A percentile compares a stretch with the other conserved stretches of the same genome.
These are phyloP conservation scores for Stereum hirsutum DNA, from an alignment of 1,284 basidiomycete genomes.

Conservation along the genomic window DNA sequence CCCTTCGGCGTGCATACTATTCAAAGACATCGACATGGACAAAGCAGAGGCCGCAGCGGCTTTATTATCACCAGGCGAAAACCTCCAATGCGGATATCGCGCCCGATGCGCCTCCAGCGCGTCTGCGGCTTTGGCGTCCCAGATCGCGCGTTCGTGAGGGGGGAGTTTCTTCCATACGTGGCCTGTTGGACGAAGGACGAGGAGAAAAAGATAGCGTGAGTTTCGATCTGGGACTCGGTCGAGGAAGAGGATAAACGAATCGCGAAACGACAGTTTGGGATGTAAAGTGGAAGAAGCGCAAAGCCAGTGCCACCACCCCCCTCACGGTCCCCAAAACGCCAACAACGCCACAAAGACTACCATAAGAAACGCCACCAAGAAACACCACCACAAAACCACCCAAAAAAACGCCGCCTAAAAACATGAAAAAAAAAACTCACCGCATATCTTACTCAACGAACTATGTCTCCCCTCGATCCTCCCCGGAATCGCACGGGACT, in stretches of 20 bases:
- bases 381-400: too few relatives aligned
- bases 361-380: too few relatives aligned
- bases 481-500: conserved; percentile 65
- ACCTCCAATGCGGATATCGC: conserved; percentile 72
- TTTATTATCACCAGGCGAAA: conserved; percentile 54
- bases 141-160: conserved; percentile 52
- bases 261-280: too few relatives aligned
- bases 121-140: conserved; percentile 66
- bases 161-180: conserved; percentile 55
- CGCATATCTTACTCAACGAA: conserved; percentile 45
- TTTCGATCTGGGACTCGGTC: too few relatives aligned
- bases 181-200: conserved; percentile 26
- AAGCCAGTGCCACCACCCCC: too few relatives aligned
- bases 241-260: too few relatives aligned
- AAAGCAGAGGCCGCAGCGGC: conserved; percentile 12
- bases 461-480: conserved; percentile 75
- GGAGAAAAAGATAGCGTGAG: too few relatives aligned
- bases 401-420: too few relatives aligned
- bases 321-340: background rate
- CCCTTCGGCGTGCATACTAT: background rate
- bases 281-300: too few relatives aligned
- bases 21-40: background rate
- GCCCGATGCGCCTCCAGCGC: conserved; percentile 73
- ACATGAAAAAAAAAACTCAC: conserved; percentile 16
- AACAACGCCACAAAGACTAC: background rate